Evolutionary conservation across 768 basidiomycete genomes (phyloP).

Genomic region (Lactarius akahatsu): DNA sequence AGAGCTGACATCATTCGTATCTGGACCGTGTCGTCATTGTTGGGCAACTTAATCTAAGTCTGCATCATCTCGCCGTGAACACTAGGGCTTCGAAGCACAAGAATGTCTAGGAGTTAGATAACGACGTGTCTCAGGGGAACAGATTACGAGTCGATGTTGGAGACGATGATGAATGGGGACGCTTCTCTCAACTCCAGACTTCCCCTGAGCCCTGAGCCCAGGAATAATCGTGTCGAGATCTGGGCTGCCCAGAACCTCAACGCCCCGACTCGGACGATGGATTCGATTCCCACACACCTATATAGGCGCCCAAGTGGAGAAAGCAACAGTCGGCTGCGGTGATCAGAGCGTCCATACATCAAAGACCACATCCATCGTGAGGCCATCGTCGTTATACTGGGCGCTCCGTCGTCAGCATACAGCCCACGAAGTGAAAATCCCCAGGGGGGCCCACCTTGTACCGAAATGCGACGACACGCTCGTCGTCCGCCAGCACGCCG

Average conservation of each 20-base stretch:
- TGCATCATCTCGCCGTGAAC: neutral
- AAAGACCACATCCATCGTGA: neutral
- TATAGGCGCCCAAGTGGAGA: neutral
- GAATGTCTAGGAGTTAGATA: conserved; percentile 1
- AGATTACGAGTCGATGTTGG: neutral
- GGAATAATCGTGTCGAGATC: neutral
- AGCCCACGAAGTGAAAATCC: neutral
- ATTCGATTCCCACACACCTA: conserved; percentile 3
- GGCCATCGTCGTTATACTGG: neutral
- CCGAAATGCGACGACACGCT: conserved; percentile 5
- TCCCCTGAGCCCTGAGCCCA: neutral
- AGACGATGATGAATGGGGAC: neutral
- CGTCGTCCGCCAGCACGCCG: conserved; percentile 11
- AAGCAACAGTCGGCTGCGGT: no score
- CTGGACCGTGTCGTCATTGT: neutral
- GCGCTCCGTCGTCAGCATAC: neutral
- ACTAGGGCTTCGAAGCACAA: neutral
- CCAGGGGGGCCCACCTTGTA: neutral
- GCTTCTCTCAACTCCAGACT: neutral
- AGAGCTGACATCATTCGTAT: neutral
- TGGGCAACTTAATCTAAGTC: neutral
- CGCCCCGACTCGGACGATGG: neutral
- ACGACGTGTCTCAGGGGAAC: neutral
- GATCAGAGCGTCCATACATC: conserved; percentile 1
- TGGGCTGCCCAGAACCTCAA: neutral